Conservation (phyloP, 1,284 basidiomycete species). For the Amylostereum chailletii region DNA sequence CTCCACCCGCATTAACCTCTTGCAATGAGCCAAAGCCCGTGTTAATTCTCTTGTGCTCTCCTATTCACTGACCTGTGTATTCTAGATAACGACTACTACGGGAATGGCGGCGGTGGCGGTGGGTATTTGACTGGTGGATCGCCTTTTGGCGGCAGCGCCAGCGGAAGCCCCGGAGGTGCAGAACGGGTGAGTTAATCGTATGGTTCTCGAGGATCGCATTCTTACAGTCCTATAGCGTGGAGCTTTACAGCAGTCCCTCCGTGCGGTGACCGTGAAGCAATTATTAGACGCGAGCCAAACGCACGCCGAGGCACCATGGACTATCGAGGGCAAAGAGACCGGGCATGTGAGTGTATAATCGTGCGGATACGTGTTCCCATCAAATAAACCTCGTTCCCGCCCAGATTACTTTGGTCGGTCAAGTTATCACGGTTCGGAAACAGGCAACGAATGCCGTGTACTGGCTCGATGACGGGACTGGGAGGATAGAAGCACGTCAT, state of each 20-base stretch:
- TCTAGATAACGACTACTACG: slow-evolving; percentile 26
- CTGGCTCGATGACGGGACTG: slow-evolving; percentile 85
- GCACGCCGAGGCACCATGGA: slow-evolving; percentile 85
- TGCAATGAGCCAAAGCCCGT: slow-evolving; percentile 36
- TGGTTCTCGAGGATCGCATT: not conserved
- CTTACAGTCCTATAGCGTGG: slow-evolving; percentile 9
- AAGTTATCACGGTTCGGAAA: slow-evolving; percentile 60
- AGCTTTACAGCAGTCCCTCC: slow-evolving; percentile 52
- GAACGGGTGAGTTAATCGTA: slow-evolving; percentile 23
- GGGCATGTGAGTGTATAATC: slow-evolving; percentile 52
- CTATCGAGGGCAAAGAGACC: slow-evolving; percentile 74
- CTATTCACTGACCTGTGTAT: no score
- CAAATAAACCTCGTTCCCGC: not conserved
- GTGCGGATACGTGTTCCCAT: not conserved
- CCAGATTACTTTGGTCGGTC: slow-evolving; percentile 74
- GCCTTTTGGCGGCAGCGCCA: slow-evolving; percentile 31
- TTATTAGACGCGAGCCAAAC: slow-evolving; percentile 71
- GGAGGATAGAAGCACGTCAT: slow-evolving; percentile 78
- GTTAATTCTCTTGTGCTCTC: no score
- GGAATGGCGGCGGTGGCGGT: slow-evolving; percentile 24
- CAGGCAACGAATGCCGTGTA: slow-evolving; percentile 83
- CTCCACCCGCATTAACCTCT: no score
- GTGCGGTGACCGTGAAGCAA: slow-evolving; percentile 84
- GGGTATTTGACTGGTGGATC: slow-evolving; percentile 34
- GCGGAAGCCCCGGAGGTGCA: slow-evolving; percentile 36